Percentiles rank a stretch among this genome's conserved stretches.
Evolutionary conservation across 164 flowering plant genomes (phyloP).

Genomic region (Chimonanthus salicifolius): DNA sequence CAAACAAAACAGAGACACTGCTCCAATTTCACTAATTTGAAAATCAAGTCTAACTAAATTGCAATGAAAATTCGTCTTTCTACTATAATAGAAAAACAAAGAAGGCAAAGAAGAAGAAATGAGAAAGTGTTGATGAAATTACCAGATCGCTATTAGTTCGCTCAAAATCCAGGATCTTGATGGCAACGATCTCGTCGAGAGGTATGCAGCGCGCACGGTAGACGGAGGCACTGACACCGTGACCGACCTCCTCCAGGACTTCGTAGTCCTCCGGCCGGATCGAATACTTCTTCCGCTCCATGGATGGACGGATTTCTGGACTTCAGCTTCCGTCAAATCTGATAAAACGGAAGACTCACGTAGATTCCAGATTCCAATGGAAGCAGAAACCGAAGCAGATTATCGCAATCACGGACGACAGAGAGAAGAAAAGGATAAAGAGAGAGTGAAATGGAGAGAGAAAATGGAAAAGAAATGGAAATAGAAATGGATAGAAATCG

Average conservation of each 20-base stretch:
- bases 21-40: not conserved
- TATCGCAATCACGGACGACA: too few relatives aligned
- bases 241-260: constrained; percentile 74
- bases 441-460: not conserved
- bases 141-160: constrained; percentile 70
- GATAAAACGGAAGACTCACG: not conserved
- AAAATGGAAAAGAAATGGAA: not conserved
- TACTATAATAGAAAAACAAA: not conserved
- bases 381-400: not conserved
- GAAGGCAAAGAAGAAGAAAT: not conserved
- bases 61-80: not conserved
- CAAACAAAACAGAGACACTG: not conserved
- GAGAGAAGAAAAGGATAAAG: not conserved
- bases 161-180: constrained; percentile 89
- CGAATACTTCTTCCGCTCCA: constrained; percentile 77
- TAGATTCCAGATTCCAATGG: not conserved
- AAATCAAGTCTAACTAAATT: not conserved
- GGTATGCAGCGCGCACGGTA: constrained; percentile 68
- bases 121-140: not conserved
- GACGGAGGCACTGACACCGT: constrained; percentile 75
- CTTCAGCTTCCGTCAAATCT: not conserved
- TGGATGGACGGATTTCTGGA: not conserved
- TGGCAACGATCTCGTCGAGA: constrained; percentile 65
- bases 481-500: not conserved
- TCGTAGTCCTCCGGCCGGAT: constrained; percentile 56